Base-by-base conservation (phyloP, 78 protist genomes). In the Polysphondylium violaceum region DNA sequence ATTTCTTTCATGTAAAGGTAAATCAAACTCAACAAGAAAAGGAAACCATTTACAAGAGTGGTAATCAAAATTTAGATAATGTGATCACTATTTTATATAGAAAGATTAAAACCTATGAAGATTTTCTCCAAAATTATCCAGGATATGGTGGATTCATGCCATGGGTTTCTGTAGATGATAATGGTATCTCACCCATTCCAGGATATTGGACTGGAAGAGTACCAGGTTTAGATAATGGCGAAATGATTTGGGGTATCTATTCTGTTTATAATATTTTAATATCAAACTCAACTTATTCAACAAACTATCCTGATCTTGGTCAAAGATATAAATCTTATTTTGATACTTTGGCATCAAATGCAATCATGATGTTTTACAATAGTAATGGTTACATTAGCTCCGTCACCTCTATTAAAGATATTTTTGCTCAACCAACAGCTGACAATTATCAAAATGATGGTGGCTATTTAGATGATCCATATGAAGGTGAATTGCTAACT, bases 131-230 rank as follows among this genome's bases (percentile, higher is more conserved):
- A 55, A 51, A 55, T 1, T 88, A 25, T 61, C 94, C 94, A 64
- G 86, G 86, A n/a, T 88, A 67, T 41, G 86, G 94, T 55, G 94
- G 94, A 16, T 88, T 76, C 74, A 55, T 75, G 56, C 94, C 94
- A 55, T 88, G 94, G 94, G 86, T 88, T 7, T 14, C 55, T 0
- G 81, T 76, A 2, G 76, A 50, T 55, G 86, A 63, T 41, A 36
- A 63, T 14, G 86, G 86, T 61, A 61, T 88, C 44, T 86, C n/a
- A 3, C 72, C 78, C 17, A 23, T 75, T 14, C 50, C 29, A 23
- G 92, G 92, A 9, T 58, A 61, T 44, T 86, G 87, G 86, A 74
- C 74, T 2, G 59, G 41, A 5, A 38, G 64, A 29, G 83, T 74
- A 4, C 86, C 85, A 36, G 94, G 85, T 16, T 55, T 88, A 27